phyloP scores from a whole-genome alignment of 768 basidiomycete species.

The Amanita rimosa region DNA sequence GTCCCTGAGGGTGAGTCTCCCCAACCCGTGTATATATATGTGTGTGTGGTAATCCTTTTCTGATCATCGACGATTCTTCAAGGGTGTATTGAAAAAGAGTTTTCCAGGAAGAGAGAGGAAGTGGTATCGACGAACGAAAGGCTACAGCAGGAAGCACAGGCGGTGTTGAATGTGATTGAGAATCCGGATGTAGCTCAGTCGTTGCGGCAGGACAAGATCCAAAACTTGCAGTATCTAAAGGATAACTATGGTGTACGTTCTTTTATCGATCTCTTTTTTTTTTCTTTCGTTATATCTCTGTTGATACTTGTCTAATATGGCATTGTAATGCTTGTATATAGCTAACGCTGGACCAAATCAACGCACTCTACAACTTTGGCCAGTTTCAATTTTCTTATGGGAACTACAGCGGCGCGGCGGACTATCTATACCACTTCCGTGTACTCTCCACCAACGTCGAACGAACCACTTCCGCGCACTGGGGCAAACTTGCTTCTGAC shows the following conservation, averaged over 20 bases:
- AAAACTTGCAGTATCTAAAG: slow-evolving; percentile 90
- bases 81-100: too few species aligned
- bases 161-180: slow-evolving; percentile 91
- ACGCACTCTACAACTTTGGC: slow-evolving; percentile 93
- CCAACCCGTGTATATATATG: too few species aligned
- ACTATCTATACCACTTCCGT: slow-evolving; percentile 98
- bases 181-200: slow-evolving; percentile 94
- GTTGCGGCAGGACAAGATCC: slow-evolving; percentile 91
- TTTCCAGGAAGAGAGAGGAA: slow-evolving; percentile 68
- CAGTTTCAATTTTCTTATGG: slow-evolving; percentile 99
- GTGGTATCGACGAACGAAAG: slow-evolving; percentile 78
- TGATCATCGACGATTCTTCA: background rate
- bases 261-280: slow-evolving; percentile 1
- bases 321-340: too few species aligned
- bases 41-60: too few species aligned
- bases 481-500: slow-evolving; percentile 97
- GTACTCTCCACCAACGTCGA: slow-evolving; percentile 90
- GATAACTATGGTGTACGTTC: slow-evolving; percentile 76
- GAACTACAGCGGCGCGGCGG: slow-evolving; percentile 91
- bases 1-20: slow-evolving; percentile 49
- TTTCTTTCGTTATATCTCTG: background rate
- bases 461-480: slow-evolving; percentile 92
- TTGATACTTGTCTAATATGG: background rate
- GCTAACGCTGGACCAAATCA: slow-evolving; percentile 83
- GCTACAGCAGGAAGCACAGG: slow-evolving; percentile 83